These are phyloP conservation scores for Wolfiporia cocos DNA, from an alignment of 1,284 basidiomycete species.

Conservation along the genomic window DNA sequence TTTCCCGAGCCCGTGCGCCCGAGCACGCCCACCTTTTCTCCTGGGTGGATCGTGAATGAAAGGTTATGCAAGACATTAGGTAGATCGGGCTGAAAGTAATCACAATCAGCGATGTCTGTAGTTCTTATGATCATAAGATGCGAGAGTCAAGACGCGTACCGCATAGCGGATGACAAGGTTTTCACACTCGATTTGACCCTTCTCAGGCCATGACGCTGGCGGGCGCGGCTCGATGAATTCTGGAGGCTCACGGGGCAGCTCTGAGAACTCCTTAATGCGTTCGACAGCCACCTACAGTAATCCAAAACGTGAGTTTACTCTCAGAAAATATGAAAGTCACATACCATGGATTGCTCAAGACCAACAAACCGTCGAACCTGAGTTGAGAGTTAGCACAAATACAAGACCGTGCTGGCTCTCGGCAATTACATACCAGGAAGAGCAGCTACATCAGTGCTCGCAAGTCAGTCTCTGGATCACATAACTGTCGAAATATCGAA, in stretches of 20 bases:
- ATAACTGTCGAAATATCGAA: background rate
- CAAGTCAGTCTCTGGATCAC: too few relatives aligned
- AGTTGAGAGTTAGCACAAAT: background rate
- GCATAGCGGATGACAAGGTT: constrained; percentile 85
- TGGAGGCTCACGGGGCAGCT: constrained; percentile 69
- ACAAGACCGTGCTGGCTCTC: background rate
- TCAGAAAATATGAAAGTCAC: constrained; percentile 13
- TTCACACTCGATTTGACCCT: constrained; percentile 74
- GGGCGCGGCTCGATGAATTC: constrained; percentile 88
- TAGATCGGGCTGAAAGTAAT: constrained; percentile 55
- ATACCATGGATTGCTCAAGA: constrained; percentile 87
- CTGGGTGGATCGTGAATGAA: constrained; percentile 71
- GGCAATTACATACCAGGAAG: constrained; percentile 34
- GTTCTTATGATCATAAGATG: constrained; percentile 1
- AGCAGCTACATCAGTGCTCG: constrained; percentile 37
- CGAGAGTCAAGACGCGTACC: constrained; percentile 38
- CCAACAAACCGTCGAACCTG: constrained; percentile 70
- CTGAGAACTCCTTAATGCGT: constrained; percentile 87
- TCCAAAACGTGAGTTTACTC: background rate
- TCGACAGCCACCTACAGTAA: constrained; percentile 74
- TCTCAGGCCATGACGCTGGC: constrained; percentile 73
- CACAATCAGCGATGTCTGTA: background rate
- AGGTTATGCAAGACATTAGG: constrained; percentile 84
- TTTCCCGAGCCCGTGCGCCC: constrained; percentile 89
- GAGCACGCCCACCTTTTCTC: constrained; percentile 85